Percentiles rank a stretch among this genome's conserved stretches.
Conservation (phyloP, 2,329 filamentous ascomycete genomes). For the Paecilomyces formosus region DNA sequence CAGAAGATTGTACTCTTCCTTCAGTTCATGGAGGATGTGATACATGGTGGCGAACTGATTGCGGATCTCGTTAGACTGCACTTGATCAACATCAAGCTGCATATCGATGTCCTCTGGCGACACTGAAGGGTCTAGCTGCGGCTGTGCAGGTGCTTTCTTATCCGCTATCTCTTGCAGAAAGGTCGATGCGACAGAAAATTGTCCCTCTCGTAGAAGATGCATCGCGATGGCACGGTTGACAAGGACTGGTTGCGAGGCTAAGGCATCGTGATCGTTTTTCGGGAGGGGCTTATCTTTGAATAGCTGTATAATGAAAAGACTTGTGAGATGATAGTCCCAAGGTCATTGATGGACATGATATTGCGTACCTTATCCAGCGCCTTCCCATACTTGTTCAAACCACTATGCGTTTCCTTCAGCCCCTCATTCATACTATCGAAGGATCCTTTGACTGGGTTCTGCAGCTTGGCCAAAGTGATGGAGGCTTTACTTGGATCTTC, state of each 20-base stretch:
- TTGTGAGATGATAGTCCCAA: not conserved
- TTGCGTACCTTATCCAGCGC: conserved; percentile 66
- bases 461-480: conserved; percentile 71
- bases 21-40: conserved; percentile 71
- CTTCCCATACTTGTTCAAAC: conserved; percentile 76
- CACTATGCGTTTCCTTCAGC: conserved; percentile 74
- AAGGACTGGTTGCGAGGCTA: conserved; percentile 65
- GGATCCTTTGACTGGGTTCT: conserved; percentile 73
- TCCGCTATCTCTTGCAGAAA: conserved; percentile 67
- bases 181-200: conserved; percentile 78
- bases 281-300: conserved; percentile 63
- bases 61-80: conserved; percentile 63
- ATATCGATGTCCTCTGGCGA: conserved; percentile 31
- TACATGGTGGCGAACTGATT: conserved; percentile 86
- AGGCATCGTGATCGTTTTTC: conserved; percentile 70
- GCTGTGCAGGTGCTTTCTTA: conserved; percentile 32
- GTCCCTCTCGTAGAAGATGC: conserved; percentile 90
- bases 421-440: conserved; percentile 75
- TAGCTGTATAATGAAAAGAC: conserved; percentile 38
- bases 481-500: conserved; percentile 63
- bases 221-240: conserved; percentile 93
- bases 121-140: conserved; percentile 17
- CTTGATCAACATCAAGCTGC: conserved; percentile 47
- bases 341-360: not conserved
- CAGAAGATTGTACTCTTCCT: conserved; percentile 60